Evolutionary conservation across 1,284 basidiomycete species (phyloP), one percentile per base, ranked within the genome.

Genomic region (Naganishia sp.): DNA sequence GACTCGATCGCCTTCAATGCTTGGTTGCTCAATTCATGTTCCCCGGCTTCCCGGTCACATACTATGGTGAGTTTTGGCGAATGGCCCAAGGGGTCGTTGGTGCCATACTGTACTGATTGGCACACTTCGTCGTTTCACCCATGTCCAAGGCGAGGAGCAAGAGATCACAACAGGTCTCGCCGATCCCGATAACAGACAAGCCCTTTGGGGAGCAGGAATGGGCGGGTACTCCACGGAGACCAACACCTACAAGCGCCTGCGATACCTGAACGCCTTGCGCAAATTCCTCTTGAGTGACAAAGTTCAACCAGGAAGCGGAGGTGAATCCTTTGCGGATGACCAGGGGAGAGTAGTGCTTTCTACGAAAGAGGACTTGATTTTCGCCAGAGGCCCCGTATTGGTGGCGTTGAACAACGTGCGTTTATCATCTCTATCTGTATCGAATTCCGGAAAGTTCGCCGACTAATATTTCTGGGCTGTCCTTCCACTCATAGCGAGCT

Each of bases 181-280:
- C 6, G 88, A 90, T 73, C 88, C 88, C 42, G 86, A 61, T 6
- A 92, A 92, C 75, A 86, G 90, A 68, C 88, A 88, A 72, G 85
- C 90, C 0, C 80, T 92, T 13, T 92, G 90, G 90, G 81, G 86
- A 2, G 86, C 87, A 3, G 77, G 81, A n/a, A 90, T 90, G 72
- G 78, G 81, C 32, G 85, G 86, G 69, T 81, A 79, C 68, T 67
- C 71, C 63, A 79, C 76, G 66, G 73, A 73, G 3, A 87, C 86
- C 3, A 76, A 82, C 39, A 81, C 85, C 2, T 87, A 88, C 71
- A 79, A 86, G 63, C 76, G 88, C 49, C 86, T 89, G 43, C 75
- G 84, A 10, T 84, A 80, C 41, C 81, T 92, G 62, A 92, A 92
- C 73, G 68, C 86, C 82, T 80, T 91, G 70, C 86, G 90, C 54